These are phyloP conservation scores for Umbelopsis isabellina DNA, from an alignment of 192 early-diverging fungal genomes.

Conservation along the genomic window DNA sequence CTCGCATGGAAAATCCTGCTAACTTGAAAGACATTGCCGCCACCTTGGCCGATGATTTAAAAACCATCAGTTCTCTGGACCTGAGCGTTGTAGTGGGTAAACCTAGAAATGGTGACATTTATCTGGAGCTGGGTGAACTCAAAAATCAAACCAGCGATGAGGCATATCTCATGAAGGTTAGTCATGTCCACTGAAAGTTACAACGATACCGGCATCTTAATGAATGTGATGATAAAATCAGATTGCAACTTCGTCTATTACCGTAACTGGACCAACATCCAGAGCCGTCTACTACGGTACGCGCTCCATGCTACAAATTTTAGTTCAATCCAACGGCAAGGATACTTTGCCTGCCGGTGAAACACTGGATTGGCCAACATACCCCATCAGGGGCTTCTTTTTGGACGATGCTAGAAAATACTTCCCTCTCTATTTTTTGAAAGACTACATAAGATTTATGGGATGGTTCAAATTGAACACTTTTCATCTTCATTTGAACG, in stretches of 20 bases:
- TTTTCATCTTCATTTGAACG: conserved; percentile 48
- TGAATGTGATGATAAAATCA: neutral
- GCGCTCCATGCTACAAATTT: conserved; percentile 48
- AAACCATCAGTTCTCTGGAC: neutral
- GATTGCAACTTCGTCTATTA: neutral
- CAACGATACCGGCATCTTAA: neutral
- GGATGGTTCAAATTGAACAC: conserved; percentile 56
- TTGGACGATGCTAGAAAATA: conserved; percentile 52
- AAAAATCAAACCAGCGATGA: conserved; percentile 3
- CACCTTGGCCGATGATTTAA: neutral
- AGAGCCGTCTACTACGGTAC: conserved; percentile 51
- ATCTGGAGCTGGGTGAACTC: neutral
- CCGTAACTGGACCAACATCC: conserved; percentile 28
- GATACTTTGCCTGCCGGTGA: conserved; percentile 40
- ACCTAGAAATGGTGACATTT: neutral
- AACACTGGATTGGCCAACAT: conserved; percentile 50
- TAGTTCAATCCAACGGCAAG: conserved; percentile 45
- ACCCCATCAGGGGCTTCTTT: conserved; percentile 47
- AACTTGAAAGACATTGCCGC: neutral
- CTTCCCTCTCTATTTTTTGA: conserved; percentile 45
- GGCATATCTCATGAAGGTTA: conserved; percentile 18
- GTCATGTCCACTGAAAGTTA: neutral
- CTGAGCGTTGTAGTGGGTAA: neutral
- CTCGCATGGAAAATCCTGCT: conserved; percentile 20
- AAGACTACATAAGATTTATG: conserved; percentile 45